phyloP scores from a whole-genome alignment of 257 asterid genomes.

The Hygrophila difformis region DNA sequence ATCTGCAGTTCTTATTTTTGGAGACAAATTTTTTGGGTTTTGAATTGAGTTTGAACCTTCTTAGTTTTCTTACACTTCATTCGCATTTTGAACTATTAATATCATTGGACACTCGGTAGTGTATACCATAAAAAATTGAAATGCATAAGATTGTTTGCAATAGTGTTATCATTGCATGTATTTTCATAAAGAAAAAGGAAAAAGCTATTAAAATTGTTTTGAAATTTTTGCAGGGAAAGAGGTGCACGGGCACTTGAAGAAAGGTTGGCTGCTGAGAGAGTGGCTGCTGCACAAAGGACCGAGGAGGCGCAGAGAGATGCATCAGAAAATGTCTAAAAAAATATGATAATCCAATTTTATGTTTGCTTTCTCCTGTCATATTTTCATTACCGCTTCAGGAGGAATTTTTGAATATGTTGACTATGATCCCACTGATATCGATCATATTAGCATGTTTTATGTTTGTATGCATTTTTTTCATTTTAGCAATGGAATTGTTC shows the following conservation, averaged over 20 bases:
- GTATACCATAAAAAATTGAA: no score
- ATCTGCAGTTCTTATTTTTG: no score
- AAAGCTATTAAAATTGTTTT: no score
- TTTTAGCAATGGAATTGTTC: neutral
- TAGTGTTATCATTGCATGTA: no score
- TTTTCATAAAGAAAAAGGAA: no score
- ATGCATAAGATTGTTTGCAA: no score
- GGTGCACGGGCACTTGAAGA: conserved; percentile 95
- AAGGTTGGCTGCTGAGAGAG: conserved; percentile 72
- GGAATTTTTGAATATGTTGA: conserved; percentile 17
- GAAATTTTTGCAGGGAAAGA: conserved; percentile 91
- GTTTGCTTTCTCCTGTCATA: conserved; percentile 21
- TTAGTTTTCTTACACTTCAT: no score
- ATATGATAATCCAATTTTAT: conserved; percentile 13
- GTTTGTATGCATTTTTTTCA: neutral
- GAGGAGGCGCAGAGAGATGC: conserved; percentile 50
- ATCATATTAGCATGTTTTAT: no score
- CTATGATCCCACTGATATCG: neutral
- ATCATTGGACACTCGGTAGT: no score
- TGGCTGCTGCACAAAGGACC: conserved; percentile 42
- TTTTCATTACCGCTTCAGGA: neutral
- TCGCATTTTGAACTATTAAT: no score
- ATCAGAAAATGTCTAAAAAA: conserved; percentile 51
- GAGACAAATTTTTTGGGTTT: no score
- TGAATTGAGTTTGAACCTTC: no score